Conservation (phyloP, 805 yeast genomes). For the Yarrowia hollandica region DNA sequence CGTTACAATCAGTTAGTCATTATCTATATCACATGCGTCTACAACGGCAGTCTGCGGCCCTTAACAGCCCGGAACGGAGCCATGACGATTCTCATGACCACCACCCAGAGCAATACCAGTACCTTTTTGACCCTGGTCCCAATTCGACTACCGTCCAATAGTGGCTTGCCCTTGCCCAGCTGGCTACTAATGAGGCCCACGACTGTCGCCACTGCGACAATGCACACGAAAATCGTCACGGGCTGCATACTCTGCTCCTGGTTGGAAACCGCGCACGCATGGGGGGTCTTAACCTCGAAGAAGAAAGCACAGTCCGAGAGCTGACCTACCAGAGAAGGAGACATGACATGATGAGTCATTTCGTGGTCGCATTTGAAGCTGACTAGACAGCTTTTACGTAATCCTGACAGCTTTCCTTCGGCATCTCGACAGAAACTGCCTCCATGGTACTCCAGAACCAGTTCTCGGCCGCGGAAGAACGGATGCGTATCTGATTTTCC, state of each 20-base stretch:
- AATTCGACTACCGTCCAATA: background rate
- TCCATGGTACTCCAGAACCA: slow-evolving; percentile 65
- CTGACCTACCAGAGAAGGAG: slow-evolving; percentile 67
- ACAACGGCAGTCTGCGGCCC: slow-evolving; percentile 6
- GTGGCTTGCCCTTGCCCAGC: slow-evolving; percentile 1
- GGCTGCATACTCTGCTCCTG: slow-evolving; percentile 54
- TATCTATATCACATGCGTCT: background rate
- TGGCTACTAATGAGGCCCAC: slow-evolving; percentile 34
- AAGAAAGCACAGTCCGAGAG: slow-evolving; percentile 76
- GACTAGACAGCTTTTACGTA: slow-evolving; percentile 62
- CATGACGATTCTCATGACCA: background rate
- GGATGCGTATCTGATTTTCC: slow-evolving; percentile 60
- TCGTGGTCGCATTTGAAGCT: slow-evolving; percentile 81
- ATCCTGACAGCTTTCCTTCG: slow-evolving; percentile 47
- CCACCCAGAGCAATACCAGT: background rate
- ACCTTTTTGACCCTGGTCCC: background rate
- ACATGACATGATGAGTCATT: slow-evolving; percentile 53
- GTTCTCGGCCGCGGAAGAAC: slow-evolving; percentile 65
- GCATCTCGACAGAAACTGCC: slow-evolving; percentile 57
- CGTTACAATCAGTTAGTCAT: background rate
- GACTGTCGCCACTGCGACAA: slow-evolving; percentile 45
- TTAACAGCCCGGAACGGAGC: slow-evolving; percentile 5
- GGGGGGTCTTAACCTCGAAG: slow-evolving; percentile 80
- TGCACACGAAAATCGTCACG: slow-evolving; percentile 63
- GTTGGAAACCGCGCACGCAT: slow-evolving; percentile 81